Percentiles rank a stretch among this genome's conserved stretches.
Conservation (phyloP, 192 early-diverging fungal genomes). For the Backusella australiensis region DNA sequence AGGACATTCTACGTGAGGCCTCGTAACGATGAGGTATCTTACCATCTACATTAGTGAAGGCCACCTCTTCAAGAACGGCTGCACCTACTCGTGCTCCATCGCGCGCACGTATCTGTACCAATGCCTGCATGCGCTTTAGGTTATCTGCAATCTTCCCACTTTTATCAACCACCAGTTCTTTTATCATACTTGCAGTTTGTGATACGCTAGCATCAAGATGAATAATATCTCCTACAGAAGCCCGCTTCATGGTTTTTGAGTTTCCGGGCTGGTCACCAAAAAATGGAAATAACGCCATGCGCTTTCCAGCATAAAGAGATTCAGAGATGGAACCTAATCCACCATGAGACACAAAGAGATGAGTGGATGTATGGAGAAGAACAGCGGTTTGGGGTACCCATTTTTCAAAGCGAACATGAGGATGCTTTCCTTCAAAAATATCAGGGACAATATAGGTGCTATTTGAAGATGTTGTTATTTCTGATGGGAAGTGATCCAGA, state of each 20-base stretch:
- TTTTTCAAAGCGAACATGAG: not conserved
- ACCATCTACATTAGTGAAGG: conserved; percentile 1
- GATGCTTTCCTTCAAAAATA: not conserved
- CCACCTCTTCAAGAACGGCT: conserved; percentile 22
- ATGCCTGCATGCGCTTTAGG: not conserved
- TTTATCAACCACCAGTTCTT: not conserved
- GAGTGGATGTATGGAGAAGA: conserved; percentile 22
- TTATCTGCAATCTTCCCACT: not conserved
- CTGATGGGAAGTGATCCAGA: not conserved
- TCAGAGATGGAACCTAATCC: conserved; percentile 29
- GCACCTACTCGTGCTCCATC: conserved; percentile 6
- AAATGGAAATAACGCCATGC: conserved; percentile 29
- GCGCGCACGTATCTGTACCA: conserved; percentile 9
- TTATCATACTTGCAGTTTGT: not conserved
- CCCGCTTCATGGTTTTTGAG: not conserved
- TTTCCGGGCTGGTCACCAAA: conserved; percentile 27
- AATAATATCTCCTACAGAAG: not conserved
- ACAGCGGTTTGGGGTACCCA: conserved; percentile 35
- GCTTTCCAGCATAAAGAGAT: conserved; percentile 26
- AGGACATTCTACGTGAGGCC: conserved; percentile 17
- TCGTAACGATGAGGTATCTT: conserved; percentile 18
- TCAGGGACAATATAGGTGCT: not conserved
- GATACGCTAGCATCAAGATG: not conserved
- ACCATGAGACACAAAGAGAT: conserved; percentile 30
- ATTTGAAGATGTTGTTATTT: not conserved